A percentile compares a stretch with the other conserved stretches of the same genome.
Conservation (phyloP, 2,329 filamentous ascomycete genomes). For the Cadophora malorum region DNA sequence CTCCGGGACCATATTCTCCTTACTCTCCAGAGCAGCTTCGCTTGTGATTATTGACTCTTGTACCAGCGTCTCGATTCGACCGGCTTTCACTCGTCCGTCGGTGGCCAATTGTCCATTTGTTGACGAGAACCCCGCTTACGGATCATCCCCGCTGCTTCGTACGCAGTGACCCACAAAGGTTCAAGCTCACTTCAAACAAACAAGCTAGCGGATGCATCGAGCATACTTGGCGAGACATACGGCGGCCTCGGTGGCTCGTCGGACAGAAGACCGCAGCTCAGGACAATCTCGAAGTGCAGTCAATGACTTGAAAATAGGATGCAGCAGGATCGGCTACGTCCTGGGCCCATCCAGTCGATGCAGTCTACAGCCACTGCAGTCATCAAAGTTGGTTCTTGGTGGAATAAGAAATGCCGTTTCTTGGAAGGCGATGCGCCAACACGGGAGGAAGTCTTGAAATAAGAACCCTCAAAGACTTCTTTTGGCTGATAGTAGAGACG, state of each 20-base stretch:
- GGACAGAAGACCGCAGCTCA: slow-evolving; percentile 1
- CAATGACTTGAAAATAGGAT: neutral
- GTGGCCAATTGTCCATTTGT: neutral
- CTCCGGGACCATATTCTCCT: neutral
- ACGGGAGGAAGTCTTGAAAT: neutral
- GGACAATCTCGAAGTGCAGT: neutral
- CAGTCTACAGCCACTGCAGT: neutral
- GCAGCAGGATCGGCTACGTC: neutral
- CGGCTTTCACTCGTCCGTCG: neutral
- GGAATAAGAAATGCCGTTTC: neutral
- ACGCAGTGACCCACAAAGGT: slow-evolving; percentile 7
- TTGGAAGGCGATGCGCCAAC: neutral
- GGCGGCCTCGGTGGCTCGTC: neutral
- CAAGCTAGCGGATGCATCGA: neutral
- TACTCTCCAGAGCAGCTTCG: neutral
- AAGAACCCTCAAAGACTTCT: neutral
- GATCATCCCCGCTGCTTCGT: neutral
- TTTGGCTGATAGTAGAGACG: neutral
- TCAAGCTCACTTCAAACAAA: neutral
- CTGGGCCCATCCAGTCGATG: neutral
- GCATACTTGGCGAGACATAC: slow-evolving; percentile 6
- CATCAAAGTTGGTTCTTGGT: neutral
- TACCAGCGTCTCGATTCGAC: neutral
- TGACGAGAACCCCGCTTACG: neutral
- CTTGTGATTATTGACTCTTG: neutral